Base-by-base conservation (phyloP, 352 stramenopile species). In the Globisporangium paddicum region DNA sequence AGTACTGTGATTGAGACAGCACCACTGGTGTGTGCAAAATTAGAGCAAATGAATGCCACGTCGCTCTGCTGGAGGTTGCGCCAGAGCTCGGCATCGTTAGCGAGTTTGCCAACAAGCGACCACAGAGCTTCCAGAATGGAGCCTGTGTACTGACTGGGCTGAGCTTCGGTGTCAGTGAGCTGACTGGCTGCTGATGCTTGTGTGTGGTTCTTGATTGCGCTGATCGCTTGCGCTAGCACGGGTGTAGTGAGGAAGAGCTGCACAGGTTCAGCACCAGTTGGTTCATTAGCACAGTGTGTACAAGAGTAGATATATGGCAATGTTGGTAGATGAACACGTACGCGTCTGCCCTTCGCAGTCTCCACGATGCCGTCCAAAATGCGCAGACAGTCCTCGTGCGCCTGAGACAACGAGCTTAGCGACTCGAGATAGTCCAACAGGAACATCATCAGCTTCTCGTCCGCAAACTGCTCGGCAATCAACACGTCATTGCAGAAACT, bases 11-110 rank as follows among this genome's bases (percentile, higher is more conserved):
- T 55, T 2, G 79, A 73, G 1, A 63, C 73, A 9, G 51, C 48
- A 8, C 77, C 72, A 1, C 50, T 64, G 0, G 85, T 64, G 5
- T 63, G 57, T 11, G 74, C 66, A 47, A 90, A 90, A 23, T 73
- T 73, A 1, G 68, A 64, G 58, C 77, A 93, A 14, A 91, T 63
- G 54, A 90, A 91, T 28, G 77, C 77, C 45, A 90, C 82, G 59
- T 89, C 73, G 42, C 84, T 75, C 30, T 55, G 74, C 25, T 67
- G 56, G 23, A 90, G 71, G 11, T 63, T 61, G 1, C 30, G 32
- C 83, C 83, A 93, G 56, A 89, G 73, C 13, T 59, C 56, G 0
- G 62, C 21, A 0, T 55, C 64, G 4, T 55, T 69, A 8, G 80
- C 71, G 26, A 90, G 54, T 7, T 52, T 49, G 16, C 66, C 65